These are phyloP conservation scores for Spizellomyces sp. DNA, from an alignment of 192 early-diverging fungal species.

Conservation along the genomic window DNA sequence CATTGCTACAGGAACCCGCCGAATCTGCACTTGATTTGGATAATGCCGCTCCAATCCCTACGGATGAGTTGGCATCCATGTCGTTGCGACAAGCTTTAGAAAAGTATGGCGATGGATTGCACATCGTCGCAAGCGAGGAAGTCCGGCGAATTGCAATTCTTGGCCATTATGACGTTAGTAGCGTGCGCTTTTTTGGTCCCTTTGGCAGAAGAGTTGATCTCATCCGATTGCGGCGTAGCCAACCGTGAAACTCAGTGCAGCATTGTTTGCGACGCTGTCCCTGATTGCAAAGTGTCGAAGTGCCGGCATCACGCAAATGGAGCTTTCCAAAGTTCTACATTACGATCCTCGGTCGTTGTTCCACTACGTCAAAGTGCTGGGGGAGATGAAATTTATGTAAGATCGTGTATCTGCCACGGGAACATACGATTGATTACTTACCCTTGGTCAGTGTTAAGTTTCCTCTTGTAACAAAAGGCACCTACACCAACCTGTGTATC, in stretches of 20 bases:
- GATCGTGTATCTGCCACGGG: neutral
- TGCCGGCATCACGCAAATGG: slow-evolving; percentile 57
- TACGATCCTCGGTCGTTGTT: slow-evolving; percentile 66
- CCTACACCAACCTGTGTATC: slow-evolving; percentile 61
- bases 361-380: slow-evolving; percentile 62
- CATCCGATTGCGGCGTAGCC: neutral
- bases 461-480: slow-evolving; percentile 59
- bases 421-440: neutral
- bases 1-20: too few species aligned
- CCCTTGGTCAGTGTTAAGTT: slow-evolving; percentile 55
- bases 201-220: neutral
- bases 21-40: too few species aligned
- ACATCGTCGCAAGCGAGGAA: slow-evolving; percentile 28
- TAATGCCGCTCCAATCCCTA: too few species aligned
- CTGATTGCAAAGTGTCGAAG: slow-evolving; percentile 48
- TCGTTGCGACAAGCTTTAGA: too few species aligned
- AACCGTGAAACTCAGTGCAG: slow-evolving; percentile 29
- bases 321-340: slow-evolving; percentile 53
- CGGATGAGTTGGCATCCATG: too few species aligned
- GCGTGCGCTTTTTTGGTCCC: neutral
- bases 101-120: slow-evolving; percentile 26
- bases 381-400: slow-evolving; percentile 52
- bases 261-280: slow-evolving; percentile 39
- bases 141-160: slow-evolving; percentile 36
- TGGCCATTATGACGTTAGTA: slow-evolving; percentile 45